Evolutionary conservation across 345 rosid species (phyloP), one percentile per base, ranked within the genome.

Genomic region (Populus simonii): DNA sequence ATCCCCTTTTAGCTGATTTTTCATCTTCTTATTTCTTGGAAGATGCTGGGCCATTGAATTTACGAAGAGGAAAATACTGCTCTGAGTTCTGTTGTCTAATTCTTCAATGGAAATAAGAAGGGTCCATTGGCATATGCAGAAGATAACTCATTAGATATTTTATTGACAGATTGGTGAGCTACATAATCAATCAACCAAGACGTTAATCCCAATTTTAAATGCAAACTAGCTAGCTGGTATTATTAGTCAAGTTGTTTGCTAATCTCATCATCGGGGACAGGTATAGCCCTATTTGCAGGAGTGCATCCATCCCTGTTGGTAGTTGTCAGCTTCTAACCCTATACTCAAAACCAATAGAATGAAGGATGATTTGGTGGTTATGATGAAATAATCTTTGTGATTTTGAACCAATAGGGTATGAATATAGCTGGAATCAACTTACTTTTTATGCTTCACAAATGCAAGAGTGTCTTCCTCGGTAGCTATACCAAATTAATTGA

Each of bases 371-470:
- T 27, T 12, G 67, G 68, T 73, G 35, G 76, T 57, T 59, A 59
- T 18, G 33, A 73, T 35, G 20, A n/a, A n/a, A 33, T 35, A 57
- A 38, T 65, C 65, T 62, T 22, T 18, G 12, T 31, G 27, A 27
- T 45, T 66, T 31, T 49, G 31, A 75, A 43, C 29, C 49, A 8
- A 27, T 74, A 20, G 25, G 11, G 39, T 16, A 22, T 61, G 68
- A 47, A 25, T 13, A 22, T 45, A 74, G 77, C 61, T 74, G 61
- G 51, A 74, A 36, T 43, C 78, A 74, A 74, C 71, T n/a, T 39
- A 16, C 3, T 31, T 63, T 63, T 39, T 43, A 22, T 33, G 66
- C 47, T n/a, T 38, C 45, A 11, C 57, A 41, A 10, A 61, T 25
- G 75, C 47, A 33, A 33, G 4, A 33, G 35, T 33, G 35, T 33